phyloP scores from a whole-genome alignment of 2,329 filamentous ascomycete species.

The Ophiosphaerella narmari region DNA sequence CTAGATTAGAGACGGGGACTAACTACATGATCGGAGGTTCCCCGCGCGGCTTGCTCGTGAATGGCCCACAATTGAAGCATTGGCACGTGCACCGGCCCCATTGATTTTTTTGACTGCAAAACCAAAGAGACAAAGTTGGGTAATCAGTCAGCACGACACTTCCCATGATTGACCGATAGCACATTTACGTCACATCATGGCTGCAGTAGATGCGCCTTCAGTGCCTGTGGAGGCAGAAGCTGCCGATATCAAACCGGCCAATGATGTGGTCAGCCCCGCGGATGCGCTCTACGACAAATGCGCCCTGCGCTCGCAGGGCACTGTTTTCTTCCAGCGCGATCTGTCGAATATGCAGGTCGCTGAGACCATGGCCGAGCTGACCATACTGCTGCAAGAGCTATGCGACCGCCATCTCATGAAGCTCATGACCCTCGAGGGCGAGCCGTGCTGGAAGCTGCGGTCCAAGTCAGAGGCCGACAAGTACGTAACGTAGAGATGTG shows the following conservation, averaged over 20 bases:
- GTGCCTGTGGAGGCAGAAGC: conserved; percentile 27
- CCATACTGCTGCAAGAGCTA: conserved; percentile 38
- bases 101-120: no score
- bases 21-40: no score
- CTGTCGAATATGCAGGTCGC: conserved; percentile 44
- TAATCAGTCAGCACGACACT: conserved; percentile 6
- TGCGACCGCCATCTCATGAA: conserved; percentile 45
- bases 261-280: conserved; percentile 23
- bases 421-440: conserved; percentile 42
- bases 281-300: conserved; percentile 47
- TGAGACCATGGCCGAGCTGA: conserved; percentile 39
- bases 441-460: conserved; percentile 45
- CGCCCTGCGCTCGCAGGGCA: conserved; percentile 38
- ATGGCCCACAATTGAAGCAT: no score
- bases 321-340: conserved; percentile 48
- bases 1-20: no score
- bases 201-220: conserved; percentile 23
- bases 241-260: conserved; percentile 7
- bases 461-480: conserved; percentile 43
- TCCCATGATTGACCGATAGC: conserved; percentile 31
- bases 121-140: neutral
- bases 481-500: conserved; percentile 20
- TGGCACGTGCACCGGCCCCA: no score
- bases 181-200: conserved; percentile 20
- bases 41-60: no score